Conservation (phyloP, 2,329 filamentous ascomycete species). For the Fusarium musae region DNA sequence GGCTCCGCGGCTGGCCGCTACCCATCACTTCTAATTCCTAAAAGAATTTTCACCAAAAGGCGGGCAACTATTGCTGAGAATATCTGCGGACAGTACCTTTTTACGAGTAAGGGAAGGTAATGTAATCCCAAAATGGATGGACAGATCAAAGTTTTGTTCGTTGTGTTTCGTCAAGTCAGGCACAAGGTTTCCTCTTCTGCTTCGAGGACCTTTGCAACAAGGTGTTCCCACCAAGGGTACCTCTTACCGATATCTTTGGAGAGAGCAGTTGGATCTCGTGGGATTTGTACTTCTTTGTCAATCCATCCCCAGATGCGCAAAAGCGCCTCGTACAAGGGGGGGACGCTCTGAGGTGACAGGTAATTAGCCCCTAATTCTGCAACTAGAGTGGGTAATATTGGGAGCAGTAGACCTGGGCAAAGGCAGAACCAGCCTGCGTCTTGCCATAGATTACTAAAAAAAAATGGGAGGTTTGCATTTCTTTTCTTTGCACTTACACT, state of each 20-base stretch:
- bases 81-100: slow-evolving; percentile 29
- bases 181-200: slow-evolving; percentile 52
- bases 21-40: slow-evolving; percentile 19
- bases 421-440: slow-evolving; percentile 40
- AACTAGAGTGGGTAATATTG: slow-evolving; percentile 22
- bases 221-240: slow-evolving; percentile 54
- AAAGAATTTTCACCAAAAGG: slow-evolving; percentile 41
- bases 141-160: slow-evolving; percentile 17
- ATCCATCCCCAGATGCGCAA: slow-evolving; percentile 52
- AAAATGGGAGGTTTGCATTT: slow-evolving; percentile 16
- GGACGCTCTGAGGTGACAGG: slow-evolving; percentile 50
- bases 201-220: slow-evolving; percentile 49
- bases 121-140: slow-evolving; percentile 23
- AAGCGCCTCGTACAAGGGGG: slow-evolving; percentile 51
- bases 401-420: slow-evolving; percentile 22
- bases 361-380: slow-evolving; percentile 37
- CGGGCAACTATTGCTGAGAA: slow-evolving; percentile 42
- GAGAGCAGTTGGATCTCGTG: slow-evolving; percentile 20
- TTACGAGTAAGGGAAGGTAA: not conserved
- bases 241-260: slow-evolving; percentile 45
- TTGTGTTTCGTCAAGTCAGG: slow-evolving; percentile 48
- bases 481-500: slow-evolving; percentile 50
- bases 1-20: slow-evolving; percentile 13
- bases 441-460: slow-evolving; percentile 4
- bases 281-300: slow-evolving; percentile 40